These are phyloP conservation scores for Eucommia ulmoides DNA, from an alignment of 257 asterid genomes.

Conservation along the genomic window DNA sequence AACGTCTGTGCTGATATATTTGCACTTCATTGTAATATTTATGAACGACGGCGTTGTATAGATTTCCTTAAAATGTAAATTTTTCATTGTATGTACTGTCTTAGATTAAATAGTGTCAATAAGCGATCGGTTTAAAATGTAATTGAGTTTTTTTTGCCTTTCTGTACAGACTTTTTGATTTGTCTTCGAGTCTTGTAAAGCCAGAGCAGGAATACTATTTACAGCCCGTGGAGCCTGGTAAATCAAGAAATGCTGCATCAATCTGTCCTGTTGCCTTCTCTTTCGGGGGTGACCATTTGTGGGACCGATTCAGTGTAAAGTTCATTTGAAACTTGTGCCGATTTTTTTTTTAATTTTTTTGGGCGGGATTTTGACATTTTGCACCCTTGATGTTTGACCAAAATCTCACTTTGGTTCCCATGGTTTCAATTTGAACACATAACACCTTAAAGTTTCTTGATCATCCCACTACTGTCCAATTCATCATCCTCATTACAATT, in stretches of 20 bases:
- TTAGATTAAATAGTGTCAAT: too few species aligned
- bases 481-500: too few species aligned
- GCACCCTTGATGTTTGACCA: too few species aligned
- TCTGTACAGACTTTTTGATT: slow-evolving; percentile 63
- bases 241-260: slow-evolving; percentile 52
- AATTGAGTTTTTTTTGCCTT: slow-evolving; percentile 11
- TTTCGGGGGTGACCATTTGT: slow-evolving; percentile 81
- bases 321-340: slow-evolving; percentile 3
- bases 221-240: slow-evolving; percentile 69
- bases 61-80: background rate
- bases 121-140: background rate
- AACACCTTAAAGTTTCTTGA: too few species aligned
- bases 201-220: slow-evolving; percentile 94
- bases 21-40: background rate
- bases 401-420: too few species aligned
- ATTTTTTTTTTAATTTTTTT: too few species aligned
- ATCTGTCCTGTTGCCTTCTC: slow-evolving; percentile 83
- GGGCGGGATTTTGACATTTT: too few species aligned
- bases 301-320: slow-evolving; percentile 96
- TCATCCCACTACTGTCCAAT: too few species aligned
- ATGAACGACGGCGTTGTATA: too few species aligned
- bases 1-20: background rate
- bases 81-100: background rate
- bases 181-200: slow-evolving; percentile 46
- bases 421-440: too few species aligned